A percentile compares a stretch with the other conserved stretches of the same genome.
phyloP scores from a whole-genome alignment of 73 alveolate species.

The Paraurostyla sp. region DNA sequence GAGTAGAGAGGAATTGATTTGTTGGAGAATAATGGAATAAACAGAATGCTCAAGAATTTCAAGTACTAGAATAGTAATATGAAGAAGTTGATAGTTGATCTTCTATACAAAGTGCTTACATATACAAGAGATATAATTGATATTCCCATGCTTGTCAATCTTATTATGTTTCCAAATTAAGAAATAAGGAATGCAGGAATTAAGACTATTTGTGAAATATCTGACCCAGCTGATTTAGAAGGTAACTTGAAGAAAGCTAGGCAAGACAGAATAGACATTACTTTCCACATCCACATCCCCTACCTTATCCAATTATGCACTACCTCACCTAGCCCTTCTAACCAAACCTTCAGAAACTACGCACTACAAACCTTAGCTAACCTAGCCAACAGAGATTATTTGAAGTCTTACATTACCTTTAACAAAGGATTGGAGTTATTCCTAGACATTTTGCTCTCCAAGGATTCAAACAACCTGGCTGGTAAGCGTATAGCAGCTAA shows the following conservation, averaged over 20 bases:
- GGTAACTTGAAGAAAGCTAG: background rate
- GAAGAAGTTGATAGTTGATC: conserved; percentile 31
- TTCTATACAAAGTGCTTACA: background rate
- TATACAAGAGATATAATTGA: conserved; percentile 33
- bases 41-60: conserved; percentile 10
- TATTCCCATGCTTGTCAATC: conserved; percentile 23
- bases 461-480: background rate
- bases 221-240: conserved; percentile 41
- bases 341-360: conserved; percentile 24
- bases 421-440: conserved; percentile 49
- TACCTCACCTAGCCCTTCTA: background rate
- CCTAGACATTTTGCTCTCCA: background rate
- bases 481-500: conserved; percentile 49
- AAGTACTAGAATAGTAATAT: conserved; percentile 10
- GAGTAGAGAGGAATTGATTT: conserved; percentile 28
- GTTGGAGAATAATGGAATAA: conserved; percentile 4
- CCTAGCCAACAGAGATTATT: conserved; percentile 23
- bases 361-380: conserved; percentile 32
- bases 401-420: conserved; percentile 25
- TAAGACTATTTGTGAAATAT: conserved; percentile 48
- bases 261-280: conserved; percentile 40
- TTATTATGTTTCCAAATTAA: conserved; percentile 5
- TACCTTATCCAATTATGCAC: conserved; percentile 10
- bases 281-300: conserved; percentile 46
- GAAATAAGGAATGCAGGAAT: conserved; percentile 52